These are phyloP conservation scores for Mucor indicus DNA, from an alignment of 371 early-diverging fungal species.

Conservation along the genomic window DNA sequence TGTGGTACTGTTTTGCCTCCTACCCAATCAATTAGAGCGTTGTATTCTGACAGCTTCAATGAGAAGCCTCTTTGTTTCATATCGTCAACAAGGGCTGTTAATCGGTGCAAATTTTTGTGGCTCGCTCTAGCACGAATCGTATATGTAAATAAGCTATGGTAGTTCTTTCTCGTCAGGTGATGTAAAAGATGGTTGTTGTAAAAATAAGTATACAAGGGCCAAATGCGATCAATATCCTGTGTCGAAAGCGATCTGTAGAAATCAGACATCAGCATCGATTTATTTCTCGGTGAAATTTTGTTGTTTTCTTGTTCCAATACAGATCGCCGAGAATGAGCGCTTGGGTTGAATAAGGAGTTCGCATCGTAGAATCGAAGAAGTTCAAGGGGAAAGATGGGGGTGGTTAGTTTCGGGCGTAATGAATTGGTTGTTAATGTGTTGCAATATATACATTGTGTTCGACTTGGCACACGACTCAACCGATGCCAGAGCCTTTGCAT, in stretches of 20 bases:
- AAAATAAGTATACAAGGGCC: conserved; percentile 42
- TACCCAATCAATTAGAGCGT: conserved; percentile 39
- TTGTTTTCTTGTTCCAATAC: too few relatives aligned
- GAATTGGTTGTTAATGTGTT: not conserved
- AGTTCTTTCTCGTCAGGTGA: conserved; percentile 28
- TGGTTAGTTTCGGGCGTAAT: not conserved
- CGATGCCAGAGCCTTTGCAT: conserved; percentile 35
- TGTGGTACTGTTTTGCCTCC: conserved; percentile 35
- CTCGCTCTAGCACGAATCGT: conserved; percentile 25
- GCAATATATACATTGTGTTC: conserved; percentile 26
- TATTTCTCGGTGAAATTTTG: conserved; percentile 5
- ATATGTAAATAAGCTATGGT: conserved; percentile 29
- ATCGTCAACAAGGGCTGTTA: conserved; percentile 38
- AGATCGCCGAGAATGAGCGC: too few relatives aligned
- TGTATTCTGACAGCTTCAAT: conserved; percentile 34
- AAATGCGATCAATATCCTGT: conserved; percentile 43
- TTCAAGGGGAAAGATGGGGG: not conserved
- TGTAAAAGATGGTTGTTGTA: conserved; percentile 24
- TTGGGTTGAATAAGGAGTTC: not conserved
- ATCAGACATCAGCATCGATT: conserved; percentile 24
- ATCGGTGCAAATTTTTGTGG: conserved; percentile 35
- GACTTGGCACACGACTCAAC: conserved; percentile 17
- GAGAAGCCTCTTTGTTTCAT: conserved; percentile 27
- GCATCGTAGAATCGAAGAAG: not conserved
- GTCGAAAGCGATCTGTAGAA: conserved; percentile 39